Conservation (phyloP, 2,329 filamentous ascomycete genomes). For the Ceratocystis diversiconidia region DNA sequence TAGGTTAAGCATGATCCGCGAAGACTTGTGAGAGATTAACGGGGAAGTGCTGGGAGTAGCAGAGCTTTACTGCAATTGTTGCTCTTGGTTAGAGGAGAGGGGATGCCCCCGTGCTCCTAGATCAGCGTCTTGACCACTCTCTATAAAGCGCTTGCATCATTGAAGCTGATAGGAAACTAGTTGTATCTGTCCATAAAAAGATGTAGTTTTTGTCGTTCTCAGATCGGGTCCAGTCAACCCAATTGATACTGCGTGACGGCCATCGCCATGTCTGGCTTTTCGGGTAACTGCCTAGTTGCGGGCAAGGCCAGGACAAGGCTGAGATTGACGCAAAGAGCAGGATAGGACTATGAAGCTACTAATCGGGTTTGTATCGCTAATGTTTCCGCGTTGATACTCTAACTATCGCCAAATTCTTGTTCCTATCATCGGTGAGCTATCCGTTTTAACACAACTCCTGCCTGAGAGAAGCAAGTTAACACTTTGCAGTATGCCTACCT, state of each 20-base stretch:
- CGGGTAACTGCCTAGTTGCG: neutral
- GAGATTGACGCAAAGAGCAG: neutral
- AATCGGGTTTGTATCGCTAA: neutral
- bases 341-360: neutral
- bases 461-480: neutral
- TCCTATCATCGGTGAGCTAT: neutral
- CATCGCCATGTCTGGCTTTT: neutral
- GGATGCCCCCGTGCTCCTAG: too few relatives aligned
- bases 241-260: neutral
- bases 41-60: neutral
- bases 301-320: neutral
- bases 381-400: neutral
- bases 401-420: neutral
- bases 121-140: neutral
- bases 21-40: neutral
- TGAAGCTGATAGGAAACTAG: neutral
- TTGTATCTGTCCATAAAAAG: neutral
- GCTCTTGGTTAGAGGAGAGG: neutral
- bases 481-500: neutral
- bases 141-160: neutral
- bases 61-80: neutral
- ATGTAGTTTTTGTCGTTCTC: neutral
- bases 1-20: neutral
- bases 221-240: neutral
- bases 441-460: neutral